Percentiles rank a stretch among this genome's conserved stretches.
These are phyloP conservation scores for Termitomyces heimii DNA, from an alignment of 768 basidiomycete species.

Conservation along the genomic window DNA sequence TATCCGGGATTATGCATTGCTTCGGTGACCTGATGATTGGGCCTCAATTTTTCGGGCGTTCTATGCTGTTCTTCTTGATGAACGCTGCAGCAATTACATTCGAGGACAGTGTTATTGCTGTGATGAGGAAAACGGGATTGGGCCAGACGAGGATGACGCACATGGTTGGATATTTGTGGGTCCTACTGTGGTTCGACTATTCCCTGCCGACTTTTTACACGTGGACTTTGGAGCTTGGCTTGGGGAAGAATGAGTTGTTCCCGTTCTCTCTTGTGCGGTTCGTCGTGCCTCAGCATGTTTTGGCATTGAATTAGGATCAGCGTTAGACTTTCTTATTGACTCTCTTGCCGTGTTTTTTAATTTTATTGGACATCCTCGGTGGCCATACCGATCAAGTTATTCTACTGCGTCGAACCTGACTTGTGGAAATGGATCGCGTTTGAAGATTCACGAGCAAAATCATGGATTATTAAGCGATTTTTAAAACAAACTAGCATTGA, in stretches of 20 bases:
- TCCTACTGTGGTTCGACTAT: neutral
- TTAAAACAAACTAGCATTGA: neutral
- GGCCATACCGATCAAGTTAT: neutral
- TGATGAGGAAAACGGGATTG: neutral
- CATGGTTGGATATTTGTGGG: slow-evolving; percentile 3
- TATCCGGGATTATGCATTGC: slow-evolving; percentile 2
- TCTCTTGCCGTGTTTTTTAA: neutral
- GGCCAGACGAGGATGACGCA: neutral
- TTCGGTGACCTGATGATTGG: slow-evolving; percentile 7
- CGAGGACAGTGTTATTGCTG: neutral
- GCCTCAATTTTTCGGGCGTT: neutral
- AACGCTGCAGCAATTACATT: neutral
- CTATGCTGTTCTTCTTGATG: slow-evolving; percentile 3
- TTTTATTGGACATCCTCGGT: neutral
- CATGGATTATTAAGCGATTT: neutral
- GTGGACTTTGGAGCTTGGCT: neutral
- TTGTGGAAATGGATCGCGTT: neutral
- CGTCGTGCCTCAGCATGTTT: neutral
- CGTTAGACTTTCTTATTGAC: neutral
- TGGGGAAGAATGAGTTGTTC: neutral
- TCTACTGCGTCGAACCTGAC: no score
- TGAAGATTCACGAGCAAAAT: neutral
- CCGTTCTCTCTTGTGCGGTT: neutral
- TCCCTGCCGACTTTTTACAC: neutral
- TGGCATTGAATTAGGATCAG: neutral